A percentile compares a stretch with the other conserved stretches of the same genome.
Conservation (phyloP, 2,329 filamentous ascomycete genomes). For the Sclerotiophoma versabilis region DNA sequence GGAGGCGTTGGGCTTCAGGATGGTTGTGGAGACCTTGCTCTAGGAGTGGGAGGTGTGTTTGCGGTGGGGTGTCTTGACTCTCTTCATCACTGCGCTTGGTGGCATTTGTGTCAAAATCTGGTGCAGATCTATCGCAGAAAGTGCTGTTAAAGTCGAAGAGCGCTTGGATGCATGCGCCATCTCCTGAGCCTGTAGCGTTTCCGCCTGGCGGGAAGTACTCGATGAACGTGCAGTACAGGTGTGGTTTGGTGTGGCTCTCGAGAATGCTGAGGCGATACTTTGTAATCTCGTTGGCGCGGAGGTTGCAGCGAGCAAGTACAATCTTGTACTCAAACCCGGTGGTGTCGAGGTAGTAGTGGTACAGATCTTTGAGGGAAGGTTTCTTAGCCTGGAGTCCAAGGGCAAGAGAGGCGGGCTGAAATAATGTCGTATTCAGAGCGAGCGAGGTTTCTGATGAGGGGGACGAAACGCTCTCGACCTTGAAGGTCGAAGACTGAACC, state of each 20-base stretch:
- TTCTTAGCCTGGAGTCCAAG: slow-evolving; percentile 22
- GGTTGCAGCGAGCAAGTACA: slow-evolving; percentile 63
- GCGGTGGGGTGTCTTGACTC: background rate
- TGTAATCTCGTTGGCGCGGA: slow-evolving; percentile 60
- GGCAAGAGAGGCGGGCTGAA: background rate
- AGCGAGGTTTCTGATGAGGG: slow-evolving; percentile 3
- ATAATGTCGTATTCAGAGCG: slow-evolving; percentile 1
- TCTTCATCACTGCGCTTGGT: background rate
- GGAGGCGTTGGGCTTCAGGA: slow-evolving; percentile 21
- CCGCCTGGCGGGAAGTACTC: slow-evolving; percentile 32
- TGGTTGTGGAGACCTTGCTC: slow-evolving; percentile 2
- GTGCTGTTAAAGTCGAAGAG: slow-evolving; percentile 3
- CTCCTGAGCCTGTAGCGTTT: background rate
- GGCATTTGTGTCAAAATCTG: background rate
- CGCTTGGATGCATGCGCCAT: slow-evolving; percentile 1
- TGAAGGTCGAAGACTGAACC: background rate
- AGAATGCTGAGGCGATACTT: slow-evolving; percentile 53
- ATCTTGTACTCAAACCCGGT: slow-evolving; percentile 70
- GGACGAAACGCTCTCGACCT: background rate
- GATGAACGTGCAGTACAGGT: slow-evolving; percentile 40
- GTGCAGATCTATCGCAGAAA: background rate
- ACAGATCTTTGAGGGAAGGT: slow-evolving; percentile 53
- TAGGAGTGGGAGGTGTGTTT: slow-evolving; percentile 20
- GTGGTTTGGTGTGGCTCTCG: slow-evolving; percentile 42
- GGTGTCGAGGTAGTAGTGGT: slow-evolving; percentile 69